A percentile compares a stretch with the other conserved stretches of the same genome.
phyloP scores from a whole-genome alignment of 176 grass and related monocot species.

The Aegilops tauschii region DNA sequence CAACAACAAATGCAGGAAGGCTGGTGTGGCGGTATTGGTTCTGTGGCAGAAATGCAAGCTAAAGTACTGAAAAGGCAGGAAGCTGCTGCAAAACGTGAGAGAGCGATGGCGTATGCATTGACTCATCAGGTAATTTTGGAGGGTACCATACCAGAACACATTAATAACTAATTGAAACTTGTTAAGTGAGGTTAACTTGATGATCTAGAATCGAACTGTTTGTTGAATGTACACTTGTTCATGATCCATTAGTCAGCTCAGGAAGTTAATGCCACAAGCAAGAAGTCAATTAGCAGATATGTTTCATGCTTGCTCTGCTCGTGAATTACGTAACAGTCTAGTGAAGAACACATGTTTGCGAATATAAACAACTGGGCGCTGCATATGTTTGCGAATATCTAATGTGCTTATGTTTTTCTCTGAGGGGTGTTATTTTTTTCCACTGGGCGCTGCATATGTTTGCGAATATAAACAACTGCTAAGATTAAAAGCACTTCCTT shows the following conservation, averaged over 20 bases:
- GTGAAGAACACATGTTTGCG: neutral
- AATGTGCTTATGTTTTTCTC: conserved; percentile 12
- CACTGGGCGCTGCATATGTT: neutral
- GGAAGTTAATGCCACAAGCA: neutral
- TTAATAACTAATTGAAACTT: conserved; percentile 5
- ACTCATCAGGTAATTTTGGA: conserved; percentile 86
- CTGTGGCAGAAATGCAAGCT: conserved; percentile 79
- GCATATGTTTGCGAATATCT: neutral
- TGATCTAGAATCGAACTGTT: neutral
- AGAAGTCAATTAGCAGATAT: neutral
- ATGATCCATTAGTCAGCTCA: neutral
- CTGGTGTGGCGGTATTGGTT: conserved; percentile 91
- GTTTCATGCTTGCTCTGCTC: neutral
- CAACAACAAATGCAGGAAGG: conserved; percentile 57
- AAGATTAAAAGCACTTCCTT: neutral
- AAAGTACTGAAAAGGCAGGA: conserved; percentile 91
- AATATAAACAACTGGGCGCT: no score
- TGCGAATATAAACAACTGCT: neutral
- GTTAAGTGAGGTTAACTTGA: conserved; percentile 8
- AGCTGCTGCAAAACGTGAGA: conserved; percentile 89
- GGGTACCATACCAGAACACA: neutral
- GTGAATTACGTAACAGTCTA: conserved; percentile 12
- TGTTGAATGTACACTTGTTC: conserved; percentile 23
- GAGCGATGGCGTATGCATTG: conserved; percentile 98
- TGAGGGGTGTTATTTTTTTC: neutral